Evolutionary conservation across 345 rosid species (phyloP), one percentile per base, ranked within the genome.

Genomic region (Pugionium dolabratum): DNA sequence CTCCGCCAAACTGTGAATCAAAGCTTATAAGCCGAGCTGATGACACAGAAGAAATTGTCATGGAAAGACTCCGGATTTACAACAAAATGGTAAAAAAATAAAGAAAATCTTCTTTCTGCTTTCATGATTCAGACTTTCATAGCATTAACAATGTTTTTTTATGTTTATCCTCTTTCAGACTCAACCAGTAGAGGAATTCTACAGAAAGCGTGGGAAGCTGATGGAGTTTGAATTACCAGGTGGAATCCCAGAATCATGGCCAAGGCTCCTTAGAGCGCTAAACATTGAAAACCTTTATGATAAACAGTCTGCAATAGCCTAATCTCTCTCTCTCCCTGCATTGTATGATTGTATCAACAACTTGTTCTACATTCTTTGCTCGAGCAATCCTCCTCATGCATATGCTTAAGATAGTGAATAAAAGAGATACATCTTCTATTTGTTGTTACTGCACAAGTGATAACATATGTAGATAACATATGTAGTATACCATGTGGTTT

Each of bases 211-310:
- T 9, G 96, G 91, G 69, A 90, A 83, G 80, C 56, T 94, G 72
- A 58, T 90, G 67, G 99, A 85, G 78, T 94, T 94, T 47, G 81
- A 90, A 58, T 93, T 94, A 58, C 99, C 99, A 0, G 99, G 99
- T 35, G 97, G 99, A 70, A 94, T 94, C 75, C 93, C 95, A 5
- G 91, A 94, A 75, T 90, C 99, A 1, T 94, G 99, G 99, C 91
- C 96, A 11, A 88, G 78, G 79, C 82, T 94, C 67, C 99, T 94
- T 73, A 81, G 69, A 63, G 99, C 97, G 50, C 79, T 94, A 76
- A 82, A 90, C 69, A 81, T 94, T 47, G 95, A 83, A 65, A 79
- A 86, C 59, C 81, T 68, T 11, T 80, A 79, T 11, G 76, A 82
- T 50, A 82, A 86, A 71, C 71, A 67, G 56, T 86, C 90, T 11